Evolutionary conservation across 2,329 filamentous ascomycete genomes (phyloP), one percentile per base, ranked within the genome.

Genomic region (Aspergillus quadrilineatus): DNA sequence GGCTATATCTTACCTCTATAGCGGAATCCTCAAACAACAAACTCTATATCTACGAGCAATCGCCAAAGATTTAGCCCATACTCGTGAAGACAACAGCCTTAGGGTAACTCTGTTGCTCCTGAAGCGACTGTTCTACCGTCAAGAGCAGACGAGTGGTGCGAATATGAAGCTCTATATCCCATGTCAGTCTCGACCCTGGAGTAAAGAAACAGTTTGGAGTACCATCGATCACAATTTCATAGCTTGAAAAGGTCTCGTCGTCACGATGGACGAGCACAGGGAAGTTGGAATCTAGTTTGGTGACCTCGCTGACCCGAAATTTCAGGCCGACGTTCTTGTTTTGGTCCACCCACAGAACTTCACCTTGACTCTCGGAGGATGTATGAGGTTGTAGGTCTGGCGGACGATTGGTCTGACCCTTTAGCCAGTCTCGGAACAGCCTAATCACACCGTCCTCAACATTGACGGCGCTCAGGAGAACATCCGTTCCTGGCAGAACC

Each of bases 151-250:
- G 80, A 48, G 80, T 84, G 3, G 85, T 85, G 48, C 85, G 82
- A 36, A 92, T 79, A 42, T 89, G 73, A 52, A 92, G 73, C 75
- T 91, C 89, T 89, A 65, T 3, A 34, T 36, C 15, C 29, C 56
- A 39, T 4, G 53, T 26, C 7, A 58, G 30, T 37, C 50, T 53
- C 41, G 46, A 12, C 17, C 10, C 26, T 14, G n/a, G 3, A 5
- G 28, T 12, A 9, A 22, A 42, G 17, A 8, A n/a, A 3, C 29
- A 29, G 14, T 46, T 17, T 28, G 41, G 6, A 28, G 68, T 76
- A 90, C 89, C 86, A 82, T 89, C 80, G 66, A 90, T 89, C 55
- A 89, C 83, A 29, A 94, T 76, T 43, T 82, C 82, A 68, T 91
- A 94, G 53, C 80, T 85, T 8, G 89, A 84, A 3, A 86, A 80